Evolutionary conservation across 1,284 basidiomycete species (phyloP).

Genomic region (Trichosporon coremiiforme): DNA sequence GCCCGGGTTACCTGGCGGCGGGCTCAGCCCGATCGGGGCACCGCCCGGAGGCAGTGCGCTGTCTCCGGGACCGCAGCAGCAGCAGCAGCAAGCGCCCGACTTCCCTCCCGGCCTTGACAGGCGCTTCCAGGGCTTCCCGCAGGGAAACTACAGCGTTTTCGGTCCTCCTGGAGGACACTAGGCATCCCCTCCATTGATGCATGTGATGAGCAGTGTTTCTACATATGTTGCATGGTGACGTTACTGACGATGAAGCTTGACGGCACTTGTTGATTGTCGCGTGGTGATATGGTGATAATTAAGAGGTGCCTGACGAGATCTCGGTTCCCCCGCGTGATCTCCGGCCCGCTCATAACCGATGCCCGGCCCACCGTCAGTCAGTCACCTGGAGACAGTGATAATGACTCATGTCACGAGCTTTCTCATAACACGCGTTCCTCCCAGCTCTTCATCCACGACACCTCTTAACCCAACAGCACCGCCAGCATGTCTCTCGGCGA

Average conservation of each 20-base stretch:
- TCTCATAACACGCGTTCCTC: too few relatives aligned
- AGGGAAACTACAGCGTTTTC: constrained; percentile 3
- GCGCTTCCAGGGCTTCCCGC: constrained; percentile 14
- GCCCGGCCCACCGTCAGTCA: too few relatives aligned
- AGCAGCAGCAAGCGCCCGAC: neutral
- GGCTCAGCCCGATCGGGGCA: constrained; percentile 4
- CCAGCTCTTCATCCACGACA: neutral
- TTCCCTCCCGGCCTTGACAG: constrained; percentile 2
- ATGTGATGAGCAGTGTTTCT: constrained; percentile 18
- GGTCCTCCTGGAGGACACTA: constrained; percentile 9
- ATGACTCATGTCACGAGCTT: too few relatives aligned
- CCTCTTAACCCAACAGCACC: neutral
- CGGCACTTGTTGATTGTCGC: neutral
- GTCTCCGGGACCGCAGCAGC: neutral
- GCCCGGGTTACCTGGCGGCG: neutral
- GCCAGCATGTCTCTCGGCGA: constrained; percentile 19
- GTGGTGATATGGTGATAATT: neutral
- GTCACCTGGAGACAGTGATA: neutral
- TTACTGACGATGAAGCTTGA: too few relatives aligned
- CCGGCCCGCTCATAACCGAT: neutral
- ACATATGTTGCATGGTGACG: neutral
- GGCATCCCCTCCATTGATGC: neutral
- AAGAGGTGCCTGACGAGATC: neutral
- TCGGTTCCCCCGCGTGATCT: neutral
- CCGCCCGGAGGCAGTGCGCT: constrained; percentile 10